phyloP scores from a whole-genome alignment of 768 basidiomycete species.

The Pulveroboletus ravenelii region DNA sequence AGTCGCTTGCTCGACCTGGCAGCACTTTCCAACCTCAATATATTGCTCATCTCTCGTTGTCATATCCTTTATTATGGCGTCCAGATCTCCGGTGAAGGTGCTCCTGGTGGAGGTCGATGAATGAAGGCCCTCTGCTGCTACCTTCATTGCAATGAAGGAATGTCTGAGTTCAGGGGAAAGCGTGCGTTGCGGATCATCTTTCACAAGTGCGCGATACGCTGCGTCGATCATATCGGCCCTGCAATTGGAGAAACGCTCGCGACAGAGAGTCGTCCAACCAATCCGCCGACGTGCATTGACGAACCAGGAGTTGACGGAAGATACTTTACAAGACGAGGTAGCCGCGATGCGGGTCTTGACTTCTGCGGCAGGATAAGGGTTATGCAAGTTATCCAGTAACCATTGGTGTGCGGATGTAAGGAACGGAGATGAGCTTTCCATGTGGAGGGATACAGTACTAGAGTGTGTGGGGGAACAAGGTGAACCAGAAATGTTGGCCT shows the following conservation, averaged over 20 bases:
- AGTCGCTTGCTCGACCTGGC: neutral
- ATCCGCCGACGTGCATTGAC: conserved; percentile 44
- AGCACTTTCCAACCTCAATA: too few relatives aligned
- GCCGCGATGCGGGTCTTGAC: conserved; percentile 23
- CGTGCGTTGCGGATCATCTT: conserved; percentile 11
- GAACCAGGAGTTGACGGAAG: conserved; percentile 46
- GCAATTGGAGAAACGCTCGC: conserved; percentile 23
- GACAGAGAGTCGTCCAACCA: conserved; percentile 46
- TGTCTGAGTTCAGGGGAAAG: conserved; percentile 17
- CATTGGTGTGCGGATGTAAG: conserved; percentile 33
- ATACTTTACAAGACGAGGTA: conserved; percentile 13
- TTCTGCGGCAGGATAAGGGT: conserved; percentile 45
- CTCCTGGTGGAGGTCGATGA: conserved; percentile 25
- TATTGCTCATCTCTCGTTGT: conserved; percentile 7
- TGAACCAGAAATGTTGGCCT: too few relatives aligned
- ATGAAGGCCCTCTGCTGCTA: conserved; percentile 30
- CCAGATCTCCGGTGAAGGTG: conserved; percentile 25
- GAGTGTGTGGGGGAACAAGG: neutral
- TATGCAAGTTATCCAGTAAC: conserved; percentile 43
- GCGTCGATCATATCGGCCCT: conserved; percentile 26
- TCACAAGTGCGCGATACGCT: conserved; percentile 26
- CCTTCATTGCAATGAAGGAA: conserved; percentile 31
- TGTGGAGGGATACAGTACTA: neutral
- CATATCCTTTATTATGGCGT: conserved; percentile 27
- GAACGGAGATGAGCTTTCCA: neutral